phyloP scores from a whole-genome alignment of 495 filamentous ascomycete species.

The Apiosordaria backusii region DNA sequence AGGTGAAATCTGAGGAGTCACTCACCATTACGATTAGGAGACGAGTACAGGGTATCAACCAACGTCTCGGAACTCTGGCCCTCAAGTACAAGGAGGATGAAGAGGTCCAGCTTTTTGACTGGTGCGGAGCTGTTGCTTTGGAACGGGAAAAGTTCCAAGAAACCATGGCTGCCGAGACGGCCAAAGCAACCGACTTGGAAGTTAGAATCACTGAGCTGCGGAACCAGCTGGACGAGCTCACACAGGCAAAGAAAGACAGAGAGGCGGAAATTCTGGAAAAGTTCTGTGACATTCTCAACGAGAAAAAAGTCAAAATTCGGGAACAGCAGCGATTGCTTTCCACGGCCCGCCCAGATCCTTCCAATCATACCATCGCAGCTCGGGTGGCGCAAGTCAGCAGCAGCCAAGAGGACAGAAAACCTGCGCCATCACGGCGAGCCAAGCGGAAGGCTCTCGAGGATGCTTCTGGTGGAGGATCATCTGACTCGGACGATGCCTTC shows the following conservation, averaged over 20 bases:
- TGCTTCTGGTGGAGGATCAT: slow-evolving; percentile 40
- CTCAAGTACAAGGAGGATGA: slow-evolving; percentile 60
- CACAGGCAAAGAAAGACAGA: slow-evolving; percentile 61
- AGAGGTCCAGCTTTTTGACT: slow-evolving; percentile 68
- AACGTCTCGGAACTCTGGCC: slow-evolving; percentile 65
- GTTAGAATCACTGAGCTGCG: slow-evolving; percentile 45
- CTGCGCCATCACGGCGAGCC: slow-evolving; percentile 30
- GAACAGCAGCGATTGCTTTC: slow-evolving; percentile 65
- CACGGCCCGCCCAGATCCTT: slow-evolving; percentile 6
- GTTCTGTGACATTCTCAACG: slow-evolving; percentile 69
- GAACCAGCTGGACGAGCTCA: slow-evolving; percentile 59
- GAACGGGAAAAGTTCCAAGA: slow-evolving; percentile 29
- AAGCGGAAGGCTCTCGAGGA: slow-evolving; percentile 51
- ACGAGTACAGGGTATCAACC: slow-evolving; percentile 51
- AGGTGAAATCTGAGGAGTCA: slow-evolving; percentile 32
- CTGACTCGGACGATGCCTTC: slow-evolving; percentile 47
- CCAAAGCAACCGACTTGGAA: slow-evolving; percentile 50
- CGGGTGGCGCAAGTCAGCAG: slow-evolving; percentile 5
- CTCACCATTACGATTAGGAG: slow-evolving; percentile 43
- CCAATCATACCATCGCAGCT: not conserved
- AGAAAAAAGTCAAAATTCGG: slow-evolving; percentile 88
- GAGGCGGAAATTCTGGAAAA: slow-evolving; percentile 69
- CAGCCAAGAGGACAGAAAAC: not conserved
- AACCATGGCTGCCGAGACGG: slow-evolving; percentile 43
- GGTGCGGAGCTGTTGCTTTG: slow-evolving; percentile 52